Evolutionary conservation across 805 yeast species (phyloP), one percentile per base, ranked within the genome.

Genomic region (Candida coquimbonensis): DNA sequence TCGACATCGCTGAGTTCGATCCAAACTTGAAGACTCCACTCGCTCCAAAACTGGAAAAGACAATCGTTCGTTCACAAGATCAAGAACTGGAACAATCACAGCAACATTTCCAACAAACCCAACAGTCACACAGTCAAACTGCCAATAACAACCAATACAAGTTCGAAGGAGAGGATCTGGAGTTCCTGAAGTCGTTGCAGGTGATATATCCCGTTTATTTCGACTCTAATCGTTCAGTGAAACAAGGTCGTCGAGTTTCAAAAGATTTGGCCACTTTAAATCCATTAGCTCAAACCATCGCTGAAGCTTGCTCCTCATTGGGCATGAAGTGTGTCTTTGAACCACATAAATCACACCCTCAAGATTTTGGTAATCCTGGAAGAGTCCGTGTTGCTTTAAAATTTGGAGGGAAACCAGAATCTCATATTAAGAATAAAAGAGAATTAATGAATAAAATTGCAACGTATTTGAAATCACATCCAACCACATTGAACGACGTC

Each of bases 341-440:
- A 65, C 80, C 91, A 49, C 87, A 84, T 49, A 93, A 89, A 67
- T 65, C 84, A 1, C 99, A 91, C 66, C 98, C 98, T 12, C 96
- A 90, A 64, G 98, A 91, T 66, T 93, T 83, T 75, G 95, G 98
- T 53, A 91, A 91, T 60, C 95, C 97, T 5, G 99, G 99, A n/a
- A 75, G 98, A 57, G 90, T 93, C 33, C 78, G 96, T 53, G 83
- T 89, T 21, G 69, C 80, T 39, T 53, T 87, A 36, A 83, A 80
- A 56, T 74, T 75, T 40, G 65, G 73, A 11, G 80, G 78, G 2
- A 55, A 63, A 26, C 61, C 72, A 16, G 36, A 66, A 13, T 60
- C 62, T 26, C 43, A 56, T 39, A 62, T 69, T 35, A 64, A 63
- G 44, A 77, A 75, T 50, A 89, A 90, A 61, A 78, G 95, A 55